Conservation (phyloP, 177 flowering plant genomes). For the Vitis hybrid region DNA sequence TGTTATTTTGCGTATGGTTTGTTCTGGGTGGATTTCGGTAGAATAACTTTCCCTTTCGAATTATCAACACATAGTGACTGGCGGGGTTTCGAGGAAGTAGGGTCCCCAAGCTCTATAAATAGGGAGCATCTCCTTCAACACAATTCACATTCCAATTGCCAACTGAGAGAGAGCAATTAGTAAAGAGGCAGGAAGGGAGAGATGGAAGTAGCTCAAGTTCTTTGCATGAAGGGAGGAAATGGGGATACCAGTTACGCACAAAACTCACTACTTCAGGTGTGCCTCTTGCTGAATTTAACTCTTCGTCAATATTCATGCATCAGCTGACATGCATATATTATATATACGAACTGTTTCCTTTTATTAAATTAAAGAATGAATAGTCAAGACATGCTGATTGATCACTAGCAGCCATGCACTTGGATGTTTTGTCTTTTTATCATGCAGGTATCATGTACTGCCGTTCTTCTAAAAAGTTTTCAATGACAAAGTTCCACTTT, state of each 20-base stretch:
- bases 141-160: no score
- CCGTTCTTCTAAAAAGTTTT: background rate
- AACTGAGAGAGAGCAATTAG: background rate
- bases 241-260: slow-evolving; percentile 19
- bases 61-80: no score
- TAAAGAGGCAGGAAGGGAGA: background rate
- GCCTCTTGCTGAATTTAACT: background rate
- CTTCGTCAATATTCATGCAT: background rate
- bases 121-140: no score
- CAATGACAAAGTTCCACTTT: background rate
- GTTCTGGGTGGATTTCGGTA: no score
- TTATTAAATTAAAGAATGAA: background rate
- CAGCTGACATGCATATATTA: background rate
- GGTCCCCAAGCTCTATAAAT: no score
- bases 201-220: slow-evolving; percentile 18
- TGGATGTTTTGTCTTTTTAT: no score
- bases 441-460: background rate
- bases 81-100: no score
- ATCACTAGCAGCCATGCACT: no score
- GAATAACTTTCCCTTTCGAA: no score
- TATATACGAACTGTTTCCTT: background rate
- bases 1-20: no score
- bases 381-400: no score
- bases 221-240: slow-evolving; percentile 23
- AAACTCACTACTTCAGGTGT: slow-evolving; percentile 17